Base-by-base conservation (phyloP, 441 rosid species). In the Erodium trifolium region DNA sequence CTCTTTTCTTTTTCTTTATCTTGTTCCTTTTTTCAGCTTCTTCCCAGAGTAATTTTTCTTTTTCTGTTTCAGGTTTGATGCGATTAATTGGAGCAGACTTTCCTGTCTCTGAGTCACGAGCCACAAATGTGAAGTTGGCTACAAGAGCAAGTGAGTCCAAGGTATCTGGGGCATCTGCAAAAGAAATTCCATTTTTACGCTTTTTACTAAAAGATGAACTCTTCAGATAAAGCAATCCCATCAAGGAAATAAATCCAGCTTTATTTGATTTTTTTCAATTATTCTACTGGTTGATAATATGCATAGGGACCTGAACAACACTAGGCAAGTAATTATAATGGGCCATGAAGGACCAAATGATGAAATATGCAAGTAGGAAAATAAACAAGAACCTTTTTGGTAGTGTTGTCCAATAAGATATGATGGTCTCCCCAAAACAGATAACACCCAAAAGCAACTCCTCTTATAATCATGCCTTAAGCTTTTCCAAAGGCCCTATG, bases 111-210 rank as follows among this genome's bases (percentile, higher is more conserved):
- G 89, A 88, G 77, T 89, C 97, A 57, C 94, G 88, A 9, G 93
- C 98, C 76, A 93, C 92, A 63, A 91, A 89, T 68, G 85, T 87
- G 77, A 93, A 88, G 81, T 91, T 86, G 66, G 93, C 96, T 63
- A 88, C 83, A 63, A 88, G 68, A 59, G 83, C 97, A 39, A 86
- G 81, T 0, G 89, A 76, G 72, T 85, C 82, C 4, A 83, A 73
- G 75, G 80, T 31, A 31, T 31, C 34, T 31, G 34, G 34, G 41
- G 41, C 68, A 77, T 82, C 92, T 89, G 83, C 77, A 72, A 73
- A 77, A 63, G 62, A 68, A 34, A 0, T 37, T 37, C 41, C 6
- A 37, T 37, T 11, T n/a, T 9, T 4, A 37, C 34, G 4, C 34
- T 31, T 31, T 31, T 51, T 13, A 3, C 57, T 51, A 51, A 51